These are phyloP conservation scores for Chlorella ohadii DNA, from an alignment of 139 green algal species.

Conservation along the genomic window DNA sequence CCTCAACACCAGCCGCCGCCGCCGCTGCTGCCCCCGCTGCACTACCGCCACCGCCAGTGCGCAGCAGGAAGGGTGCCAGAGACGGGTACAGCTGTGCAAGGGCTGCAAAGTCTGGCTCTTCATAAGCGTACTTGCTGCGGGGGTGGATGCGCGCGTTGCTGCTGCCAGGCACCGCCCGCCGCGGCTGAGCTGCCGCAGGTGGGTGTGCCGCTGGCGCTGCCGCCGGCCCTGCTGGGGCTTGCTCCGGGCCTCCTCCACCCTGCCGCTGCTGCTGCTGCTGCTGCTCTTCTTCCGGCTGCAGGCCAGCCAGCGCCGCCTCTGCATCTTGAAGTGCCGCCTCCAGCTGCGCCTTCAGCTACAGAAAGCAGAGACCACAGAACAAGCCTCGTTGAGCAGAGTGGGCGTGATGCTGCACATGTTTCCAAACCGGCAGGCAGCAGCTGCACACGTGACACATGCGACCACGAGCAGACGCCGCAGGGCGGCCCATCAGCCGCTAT, in stretches of 20 bases:
- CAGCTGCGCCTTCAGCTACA: slow-evolving; percentile 36
- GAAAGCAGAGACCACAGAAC: background rate
- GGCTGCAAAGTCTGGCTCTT: slow-evolving; percentile 82
- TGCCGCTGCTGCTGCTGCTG: background rate
- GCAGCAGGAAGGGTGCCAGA: slow-evolving; percentile 55
- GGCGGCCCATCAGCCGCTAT: no score
- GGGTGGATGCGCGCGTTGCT: slow-evolving; percentile 71
- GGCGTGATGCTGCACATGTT: no score
- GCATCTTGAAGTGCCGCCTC: slow-evolving; percentile 28
- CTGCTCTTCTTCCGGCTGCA: background rate
- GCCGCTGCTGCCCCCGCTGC: background rate
- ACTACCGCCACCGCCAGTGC: background rate
- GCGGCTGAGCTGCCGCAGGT: background rate
- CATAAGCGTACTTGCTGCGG: slow-evolving; percentile 65
- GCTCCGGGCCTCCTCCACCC: no score
- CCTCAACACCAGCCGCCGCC: background rate
- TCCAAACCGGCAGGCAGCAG: no score
- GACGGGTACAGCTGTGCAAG: slow-evolving; percentile 66
- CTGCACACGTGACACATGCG: no score
- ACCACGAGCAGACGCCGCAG: no score
- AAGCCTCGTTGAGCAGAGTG: no score
- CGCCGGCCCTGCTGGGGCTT: background rate
- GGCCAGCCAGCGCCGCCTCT: slow-evolving; percentile 12
- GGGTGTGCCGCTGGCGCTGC: background rate
- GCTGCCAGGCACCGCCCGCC: background rate